Conservation (phyloP, 2,329 filamentous ascomycete genomes). For the Thelonectria discophora region DNA sequence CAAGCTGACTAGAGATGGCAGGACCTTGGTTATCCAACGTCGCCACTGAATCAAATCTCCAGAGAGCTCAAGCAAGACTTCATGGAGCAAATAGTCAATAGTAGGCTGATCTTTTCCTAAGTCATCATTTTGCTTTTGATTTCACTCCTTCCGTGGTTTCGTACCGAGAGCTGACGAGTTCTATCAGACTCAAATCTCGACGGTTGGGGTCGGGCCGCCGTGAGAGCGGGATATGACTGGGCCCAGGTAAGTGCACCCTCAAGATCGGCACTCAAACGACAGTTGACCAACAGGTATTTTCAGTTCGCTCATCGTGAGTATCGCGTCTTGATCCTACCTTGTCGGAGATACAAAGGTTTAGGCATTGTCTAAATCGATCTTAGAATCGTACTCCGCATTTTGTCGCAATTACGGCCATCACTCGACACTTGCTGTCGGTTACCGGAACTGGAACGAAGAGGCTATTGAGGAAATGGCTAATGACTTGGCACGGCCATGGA, state of each 20-base stretch:
- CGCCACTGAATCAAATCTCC: slow-evolving; percentile 14
- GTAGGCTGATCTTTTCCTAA: neutral
- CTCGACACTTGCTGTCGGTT: slow-evolving; percentile 37
- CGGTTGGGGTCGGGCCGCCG: slow-evolving; percentile 37
- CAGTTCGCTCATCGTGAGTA: slow-evolving; percentile 44
- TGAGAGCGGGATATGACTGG: slow-evolving; percentile 45
- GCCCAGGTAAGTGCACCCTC: slow-evolving; percentile 44
- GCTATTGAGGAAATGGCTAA: slow-evolving; percentile 49
- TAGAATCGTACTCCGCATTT: slow-evolving; percentile 53
- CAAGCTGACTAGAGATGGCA: slow-evolving; percentile 32
- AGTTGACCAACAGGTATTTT: slow-evolving; percentile 13
- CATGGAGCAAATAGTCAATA: slow-evolving; percentile 14
- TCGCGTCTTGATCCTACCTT: neutral
- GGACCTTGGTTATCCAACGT: slow-evolving; percentile 33
- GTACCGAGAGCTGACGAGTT: neutral
- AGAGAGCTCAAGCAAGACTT: slow-evolving; percentile 26
- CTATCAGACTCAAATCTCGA: slow-evolving; percentile 1
- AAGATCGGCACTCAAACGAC: neutral
- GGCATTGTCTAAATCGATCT: neutral
- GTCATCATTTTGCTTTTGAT: accelerated
- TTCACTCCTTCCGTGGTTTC: neutral
- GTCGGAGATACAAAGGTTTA: neutral
- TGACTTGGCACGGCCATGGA: slow-evolving; percentile 48
- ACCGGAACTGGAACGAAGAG: slow-evolving; percentile 57
- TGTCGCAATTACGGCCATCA: slow-evolving; percentile 53